Base-by-base conservation (phyloP, 148 eudicot genomes). In the Suaeda aralocaspica region DNA sequence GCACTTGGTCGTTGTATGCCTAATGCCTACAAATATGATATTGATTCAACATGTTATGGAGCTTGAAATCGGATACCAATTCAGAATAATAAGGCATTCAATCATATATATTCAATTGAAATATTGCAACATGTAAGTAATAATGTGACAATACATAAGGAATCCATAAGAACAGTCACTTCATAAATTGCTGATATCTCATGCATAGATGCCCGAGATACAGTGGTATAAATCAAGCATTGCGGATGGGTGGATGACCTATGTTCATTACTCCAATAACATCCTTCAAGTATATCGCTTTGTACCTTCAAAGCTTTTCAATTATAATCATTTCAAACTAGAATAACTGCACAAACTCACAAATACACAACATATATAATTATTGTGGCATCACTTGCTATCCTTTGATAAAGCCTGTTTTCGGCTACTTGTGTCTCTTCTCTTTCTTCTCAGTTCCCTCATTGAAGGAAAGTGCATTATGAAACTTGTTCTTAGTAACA, bases 401-500 rank as follows among this genome's bases (percentile, higher is more conserved):
- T 34, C 45, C 72, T 36, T 45, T 70, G 22, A 59, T 7, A 19
- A n/a, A 33, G 8, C 26, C 41, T 30, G 0, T 1, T 28, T 3
- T 49, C 15, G 3, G 60, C 29, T 72, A 72, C 67, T 59, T 65
- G 4, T 55, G 14, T n/a, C 53, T 19, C 66, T 48, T 46, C 24
- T 64, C 71, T 64, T 64, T 71, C 45, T n/a, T 42, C 49, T 68
- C 59, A 28, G 62, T 31, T 0, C 15, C 55, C 10, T 34, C 79
- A 28, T 7, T 44, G 16, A 61, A 58, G 39, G 80, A 67, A 9
- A 71, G 41, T 26, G 58, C 28, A 22, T 4, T 42, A 26, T 76
- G 76, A n/a, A 77, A 72, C 72, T 53, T 77, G 50, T 63, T 1
- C 68, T 52, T 77, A 2, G 68, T 69, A 0, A 64, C 61, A 24